Percentiles rank a stretch among this genome's conserved stretches.
Evolutionary conservation across 768 basidiomycete species (phyloP).

Genomic region (Trametes cinnabarina): DNA sequence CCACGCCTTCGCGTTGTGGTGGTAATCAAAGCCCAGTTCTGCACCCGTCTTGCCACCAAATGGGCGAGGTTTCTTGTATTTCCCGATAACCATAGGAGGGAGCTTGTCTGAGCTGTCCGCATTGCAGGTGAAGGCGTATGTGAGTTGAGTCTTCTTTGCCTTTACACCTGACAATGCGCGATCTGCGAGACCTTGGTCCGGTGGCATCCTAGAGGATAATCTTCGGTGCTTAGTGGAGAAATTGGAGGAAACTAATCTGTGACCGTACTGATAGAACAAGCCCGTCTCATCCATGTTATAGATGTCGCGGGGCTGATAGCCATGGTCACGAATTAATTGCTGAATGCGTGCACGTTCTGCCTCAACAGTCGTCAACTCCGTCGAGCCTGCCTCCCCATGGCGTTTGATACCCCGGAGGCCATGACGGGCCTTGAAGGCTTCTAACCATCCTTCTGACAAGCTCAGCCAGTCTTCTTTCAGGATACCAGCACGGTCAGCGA

Average conservation of each 20-base stretch:
- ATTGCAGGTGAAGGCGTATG: slow-evolving; percentile 31
- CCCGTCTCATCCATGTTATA: slow-evolving; percentile 8
- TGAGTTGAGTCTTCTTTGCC: not conserved
- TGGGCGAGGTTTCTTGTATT: slow-evolving; percentile 28
- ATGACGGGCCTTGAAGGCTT: not conserved
- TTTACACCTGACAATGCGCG: not conserved
- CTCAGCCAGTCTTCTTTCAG: not conserved
- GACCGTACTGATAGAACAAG: not conserved
- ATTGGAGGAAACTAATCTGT: not conserved
- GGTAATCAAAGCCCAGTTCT: slow-evolving; percentile 36
- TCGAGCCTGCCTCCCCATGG: not conserved
- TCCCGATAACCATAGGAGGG: slow-evolving; percentile 36
- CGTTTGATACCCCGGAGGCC: not conserved
- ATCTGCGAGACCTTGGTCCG: not conserved
- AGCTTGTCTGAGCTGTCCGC: slow-evolving; percentile 35
- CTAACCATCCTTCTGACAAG: not conserved
- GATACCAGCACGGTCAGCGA: not conserved
- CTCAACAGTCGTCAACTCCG: not conserved
- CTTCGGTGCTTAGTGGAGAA: not conserved
- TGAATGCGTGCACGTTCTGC: not conserved
- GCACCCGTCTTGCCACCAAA: slow-evolving; percentile 29
- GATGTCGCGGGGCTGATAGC: not conserved
- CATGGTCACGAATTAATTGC: not conserved
- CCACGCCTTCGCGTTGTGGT: slow-evolving; percentile 39
- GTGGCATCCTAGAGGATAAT: not conserved